Evolutionary conservation across 805 yeast species (phyloP).

Genomic region (Ogataea methylovora): DNA sequence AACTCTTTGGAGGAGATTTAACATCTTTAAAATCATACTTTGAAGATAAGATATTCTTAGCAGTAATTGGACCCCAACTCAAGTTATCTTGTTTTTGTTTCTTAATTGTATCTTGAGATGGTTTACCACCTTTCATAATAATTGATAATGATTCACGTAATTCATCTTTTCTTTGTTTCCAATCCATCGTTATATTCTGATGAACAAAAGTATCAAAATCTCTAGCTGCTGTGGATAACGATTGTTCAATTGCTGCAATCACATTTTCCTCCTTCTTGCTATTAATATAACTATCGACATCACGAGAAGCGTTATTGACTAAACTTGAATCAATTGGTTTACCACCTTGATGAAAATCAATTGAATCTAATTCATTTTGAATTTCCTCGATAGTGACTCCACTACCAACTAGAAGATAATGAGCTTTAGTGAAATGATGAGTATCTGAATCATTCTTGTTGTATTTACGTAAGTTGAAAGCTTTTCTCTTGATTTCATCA

Average conservation of each 20-base stretch:
- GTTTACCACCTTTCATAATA: conserved; percentile 23
- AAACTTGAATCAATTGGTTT: neutral
- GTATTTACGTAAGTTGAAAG: conserved; percentile 45
- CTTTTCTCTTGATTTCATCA: conserved; percentile 66
- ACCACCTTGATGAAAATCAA: conserved; percentile 17
- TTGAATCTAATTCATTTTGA: conserved; percentile 46
- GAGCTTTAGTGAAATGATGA: conserved; percentile 59
- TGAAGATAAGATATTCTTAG: conserved; percentile 20
- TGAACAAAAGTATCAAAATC: conserved; percentile 78
- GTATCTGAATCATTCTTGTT: conserved; percentile 27
- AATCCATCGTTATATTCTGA: conserved; percentile 69
- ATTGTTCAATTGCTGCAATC: conserved; percentile 73
- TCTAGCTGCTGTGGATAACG: conserved; percentile 61
- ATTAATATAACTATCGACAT: conserved; percentile 56
- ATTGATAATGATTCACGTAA: conserved; percentile 68
- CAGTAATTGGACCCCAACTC: conserved; percentile 20
- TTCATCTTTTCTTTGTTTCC: conserved; percentile 73
- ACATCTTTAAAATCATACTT: conserved; percentile 23
- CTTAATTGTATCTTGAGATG: conserved; percentile 1
- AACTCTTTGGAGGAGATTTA: conserved; percentile 9
- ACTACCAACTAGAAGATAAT: conserved; percentile 82
- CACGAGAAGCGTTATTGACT: conserved; percentile 15
- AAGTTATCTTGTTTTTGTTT: conserved; percentile 16
- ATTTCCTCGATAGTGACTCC: conserved; percentile 85
- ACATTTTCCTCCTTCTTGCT: conserved; percentile 78